Evolutionary conservation across 768 basidiomycete species (phyloP), one percentile per base, ranked within the genome.

Genomic region (Pseudohyphozyma bogoriensis): DNA sequence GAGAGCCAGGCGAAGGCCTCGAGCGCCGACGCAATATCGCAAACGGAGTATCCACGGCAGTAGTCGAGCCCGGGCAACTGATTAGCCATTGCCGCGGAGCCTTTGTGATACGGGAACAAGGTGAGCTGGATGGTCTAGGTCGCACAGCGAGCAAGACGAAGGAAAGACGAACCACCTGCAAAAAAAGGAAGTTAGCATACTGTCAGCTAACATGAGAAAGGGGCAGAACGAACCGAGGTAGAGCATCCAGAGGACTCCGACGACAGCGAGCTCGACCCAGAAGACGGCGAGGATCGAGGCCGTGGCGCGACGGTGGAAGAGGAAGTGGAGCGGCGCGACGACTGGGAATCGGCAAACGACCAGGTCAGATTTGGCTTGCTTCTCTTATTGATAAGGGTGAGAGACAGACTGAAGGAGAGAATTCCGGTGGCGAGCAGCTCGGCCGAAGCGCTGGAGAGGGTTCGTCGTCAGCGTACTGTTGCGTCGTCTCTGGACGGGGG

Each of bases 1-100:
- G 29, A 4, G 35, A 65, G 24, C 64, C 64, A 65, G 26, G 56
- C 49, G 36, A 60, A 65, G 5, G 64, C 64, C 28, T 60, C 29
- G 22, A 51, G 33, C 10, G 56, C 52, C 29, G 39, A 44, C 2
- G 36, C 56, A 35, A 60, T 51, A 2, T 22, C 20, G 44, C 59
- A 60, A 24, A 55, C 22, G 45, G 28, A 18, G 18, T 33, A 15
- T 28, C 18, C 18, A 6, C 31, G 16, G 24, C 47, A 20, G 29
- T 26, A 18, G 31, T 10, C 6, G 10, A 20, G 18, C 8, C 9
- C 20, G 20, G 20, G 40, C 20, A 42, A 18, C 2, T 42, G 40
- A 5, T 15, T 42, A 26, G 26, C 22, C 45, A 46, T 46, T 4
- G 22, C 45, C 15, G 45, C 8, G 22, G 24, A 26, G 45, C 20